phyloP scores from a whole-genome alignment of 768 basidiomycete genomes.

The Panellus pusillus region DNA sequence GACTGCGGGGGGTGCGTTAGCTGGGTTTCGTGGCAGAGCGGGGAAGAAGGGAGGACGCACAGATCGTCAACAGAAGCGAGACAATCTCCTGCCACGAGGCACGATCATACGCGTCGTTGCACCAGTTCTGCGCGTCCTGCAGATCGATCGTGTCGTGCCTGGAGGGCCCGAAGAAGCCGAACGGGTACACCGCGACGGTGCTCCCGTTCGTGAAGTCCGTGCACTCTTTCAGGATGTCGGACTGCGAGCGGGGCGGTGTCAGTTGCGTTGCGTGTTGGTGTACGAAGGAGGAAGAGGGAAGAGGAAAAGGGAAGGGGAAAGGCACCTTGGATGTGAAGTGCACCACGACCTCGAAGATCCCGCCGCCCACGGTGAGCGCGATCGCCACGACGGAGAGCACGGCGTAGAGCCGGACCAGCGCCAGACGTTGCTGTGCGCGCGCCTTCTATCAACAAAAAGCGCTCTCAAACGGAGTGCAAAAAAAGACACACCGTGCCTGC shows the following conservation, averaged over 20 bases:
- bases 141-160: conserved; percentile 29
- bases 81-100: conserved; percentile 72
- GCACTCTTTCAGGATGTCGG: conserved; percentile 60
- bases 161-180: conserved; percentile 56
- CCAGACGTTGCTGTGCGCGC: conserved; percentile 49
- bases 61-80: conserved; percentile 53
- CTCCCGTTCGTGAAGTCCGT: conserved; percentile 35
- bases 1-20: conserved; percentile 34
- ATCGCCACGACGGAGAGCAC: conserved; percentile 47
- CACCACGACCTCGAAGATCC: conserved; percentile 54
- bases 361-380: conserved; percentile 50
- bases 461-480: not conserved
- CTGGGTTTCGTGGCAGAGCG: too few relatives aligned
- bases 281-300: not conserved
- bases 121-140: conserved; percentile 58
- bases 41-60: conserved; percentile 40
- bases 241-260: conserved; percentile 34
- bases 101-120: conserved; percentile 55
- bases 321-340: conserved; percentile 71
- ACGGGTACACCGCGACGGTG: conserved; percentile 34
- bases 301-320: conserved; percentile 5
- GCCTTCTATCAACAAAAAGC: too few relatives aligned
- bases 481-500: conserved; percentile 46
- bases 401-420: conserved; percentile 56
- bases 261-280: not conserved